A percentile compares a stretch with the other conserved stretches of the same genome.
Conservation (phyloP, 1,284 basidiomycete species). For the Gomphus bonarii region DNA sequence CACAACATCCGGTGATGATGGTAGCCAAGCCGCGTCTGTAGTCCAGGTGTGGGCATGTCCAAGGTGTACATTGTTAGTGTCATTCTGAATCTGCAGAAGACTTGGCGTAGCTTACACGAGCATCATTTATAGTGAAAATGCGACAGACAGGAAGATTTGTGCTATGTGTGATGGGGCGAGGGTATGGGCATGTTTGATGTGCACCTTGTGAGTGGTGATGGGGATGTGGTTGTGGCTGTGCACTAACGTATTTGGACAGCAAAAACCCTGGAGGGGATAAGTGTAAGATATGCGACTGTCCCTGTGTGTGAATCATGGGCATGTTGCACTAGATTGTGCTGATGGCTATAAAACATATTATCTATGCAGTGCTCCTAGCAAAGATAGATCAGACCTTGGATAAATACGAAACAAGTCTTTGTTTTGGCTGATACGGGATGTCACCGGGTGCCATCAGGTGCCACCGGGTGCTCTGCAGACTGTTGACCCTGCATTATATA, state of each 20-base stretch:
- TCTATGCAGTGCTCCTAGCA: too few relatives aligned
- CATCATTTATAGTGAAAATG: slow-evolving; percentile 1
- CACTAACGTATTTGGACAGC: not conserved
- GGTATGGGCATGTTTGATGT: slow-evolving; percentile 40
- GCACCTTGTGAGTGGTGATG: slow-evolving; percentile 37
- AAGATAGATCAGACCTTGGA: too few relatives aligned
- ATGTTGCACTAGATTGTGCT: not conserved
- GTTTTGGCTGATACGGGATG: too few relatives aligned
- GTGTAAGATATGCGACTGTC: not conserved
- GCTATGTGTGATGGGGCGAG: slow-evolving; percentile 14
- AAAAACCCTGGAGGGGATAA: not conserved
- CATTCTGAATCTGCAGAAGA: slow-evolving; percentile 11
- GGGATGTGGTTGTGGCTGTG: not conserved
- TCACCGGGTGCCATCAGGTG: too few relatives aligned
- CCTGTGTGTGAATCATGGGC: not conserved
- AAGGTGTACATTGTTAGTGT: slow-evolving; percentile 15
- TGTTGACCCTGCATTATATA: too few relatives aligned
- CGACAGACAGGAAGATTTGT: slow-evolving; percentile 14
- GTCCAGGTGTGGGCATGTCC: slow-evolving; percentile 8
- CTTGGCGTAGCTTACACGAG: slow-evolving; percentile 1
- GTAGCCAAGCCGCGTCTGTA: not conserved
- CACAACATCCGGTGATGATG: not conserved
- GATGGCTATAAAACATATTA: not conserved
- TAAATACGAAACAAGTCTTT: too few relatives aligned
- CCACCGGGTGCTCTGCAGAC: too few relatives aligned